Conservation (phyloP, 2,329 filamentous ascomycete genomes). For the Graphilbum fragrans region DNA sequence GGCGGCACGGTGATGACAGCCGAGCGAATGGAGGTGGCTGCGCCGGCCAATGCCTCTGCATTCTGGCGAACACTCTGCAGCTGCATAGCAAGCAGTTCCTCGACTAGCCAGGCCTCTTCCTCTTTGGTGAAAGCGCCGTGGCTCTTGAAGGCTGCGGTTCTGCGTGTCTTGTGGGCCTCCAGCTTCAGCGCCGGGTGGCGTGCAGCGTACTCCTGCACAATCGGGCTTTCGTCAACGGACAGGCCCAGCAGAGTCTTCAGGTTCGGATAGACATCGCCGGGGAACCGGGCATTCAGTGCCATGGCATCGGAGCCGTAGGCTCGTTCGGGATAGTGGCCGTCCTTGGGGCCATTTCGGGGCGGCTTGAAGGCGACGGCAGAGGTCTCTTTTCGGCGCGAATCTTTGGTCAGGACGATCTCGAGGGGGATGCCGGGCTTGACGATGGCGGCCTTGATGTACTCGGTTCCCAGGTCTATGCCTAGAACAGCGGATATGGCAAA, state of each 20-base stretch:
- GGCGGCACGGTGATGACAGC: conserved; percentile 80
- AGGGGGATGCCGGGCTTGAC: conserved; percentile 96
- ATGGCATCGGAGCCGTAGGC: conserved; percentile 87
- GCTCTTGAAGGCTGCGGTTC: conserved; percentile 75
- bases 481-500: conserved; percentile 61
- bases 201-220: conserved; percentile 57
- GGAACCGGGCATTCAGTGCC: conserved; percentile 75
- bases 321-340: conserved; percentile 69
- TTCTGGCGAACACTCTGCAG: conserved; percentile 84
- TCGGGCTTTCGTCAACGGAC: conserved; percentile 39
- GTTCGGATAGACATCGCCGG: conserved; percentile 88
- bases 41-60: conserved; percentile 70
- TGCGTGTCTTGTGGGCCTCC: conserved; percentile 43
- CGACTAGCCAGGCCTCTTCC: conserved; percentile 63
- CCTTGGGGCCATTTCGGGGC: conserved; percentile 48
- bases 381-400: conserved; percentile 90
- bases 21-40: conserved; percentile 61
- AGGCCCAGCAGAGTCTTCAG: conserved; percentile 84
- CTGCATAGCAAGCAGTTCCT: conserved; percentile 94
- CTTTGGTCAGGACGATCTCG: conserved; percentile 95
- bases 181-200: conserved; percentile 71
- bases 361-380: conserved; percentile 92
- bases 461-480: conserved; percentile 87
- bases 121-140: conserved; percentile 44
- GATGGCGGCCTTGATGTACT: conserved; percentile 91